A percentile compares a stretch with the other conserved stretches of the same genome.
These are phyloP conservation scores for Gyrodon lividus DNA, from an alignment of 768 basidiomycete genomes.

Conservation along the genomic window DNA sequence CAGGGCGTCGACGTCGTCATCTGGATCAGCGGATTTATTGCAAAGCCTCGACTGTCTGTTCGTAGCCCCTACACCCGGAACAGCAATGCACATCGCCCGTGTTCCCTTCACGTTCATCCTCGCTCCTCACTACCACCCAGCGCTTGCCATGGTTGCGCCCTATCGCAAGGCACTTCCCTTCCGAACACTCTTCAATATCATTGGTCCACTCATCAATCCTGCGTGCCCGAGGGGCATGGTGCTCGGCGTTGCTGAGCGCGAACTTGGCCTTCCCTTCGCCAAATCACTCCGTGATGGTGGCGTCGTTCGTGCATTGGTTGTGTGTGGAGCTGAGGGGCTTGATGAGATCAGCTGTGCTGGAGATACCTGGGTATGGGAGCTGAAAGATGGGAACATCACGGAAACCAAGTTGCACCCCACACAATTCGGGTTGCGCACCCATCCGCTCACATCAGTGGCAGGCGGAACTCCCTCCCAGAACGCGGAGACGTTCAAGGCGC, in stretches of 20 bases:
- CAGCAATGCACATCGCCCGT: slow-evolving; percentile 48
- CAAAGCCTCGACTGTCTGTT: slow-evolving; percentile 81
- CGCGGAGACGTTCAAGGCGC: slow-evolving; percentile 62
- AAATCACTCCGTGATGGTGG: slow-evolving; percentile 68
- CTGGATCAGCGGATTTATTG: slow-evolving; percentile 92
- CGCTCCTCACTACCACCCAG: slow-evolving; percentile 91
- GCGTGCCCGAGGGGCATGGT: slow-evolving; percentile 85
- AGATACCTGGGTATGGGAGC: slow-evolving; percentile 80
- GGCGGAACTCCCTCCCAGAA: slow-evolving; percentile 81
- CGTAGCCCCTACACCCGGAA: slow-evolving; percentile 50
- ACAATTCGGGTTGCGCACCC: slow-evolving; percentile 73
- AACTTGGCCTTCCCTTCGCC: slow-evolving; percentile 81
- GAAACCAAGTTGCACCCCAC: slow-evolving; percentile 62
- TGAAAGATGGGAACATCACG: slow-evolving; percentile 65
- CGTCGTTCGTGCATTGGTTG: slow-evolving; percentile 83
- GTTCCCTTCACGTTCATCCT: slow-evolving; percentile 91
- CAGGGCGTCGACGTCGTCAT: slow-evolving; percentile 88
- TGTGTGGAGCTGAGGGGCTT: slow-evolving; percentile 87
- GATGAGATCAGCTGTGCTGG: slow-evolving; percentile 98
- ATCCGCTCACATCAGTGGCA: slow-evolving; percentile 67
- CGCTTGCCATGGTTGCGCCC: slow-evolving; percentile 78
- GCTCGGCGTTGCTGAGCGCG: slow-evolving; percentile 81
- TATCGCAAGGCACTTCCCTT: slow-evolving; percentile 86
- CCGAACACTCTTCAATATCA: slow-evolving; percentile 93
- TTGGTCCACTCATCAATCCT: slow-evolving; percentile 94